Evolutionary conservation across 331 rosid species (phyloP), one percentile per base, ranked within the genome.

Genomic region (Pyracantha coccinea): DNA sequence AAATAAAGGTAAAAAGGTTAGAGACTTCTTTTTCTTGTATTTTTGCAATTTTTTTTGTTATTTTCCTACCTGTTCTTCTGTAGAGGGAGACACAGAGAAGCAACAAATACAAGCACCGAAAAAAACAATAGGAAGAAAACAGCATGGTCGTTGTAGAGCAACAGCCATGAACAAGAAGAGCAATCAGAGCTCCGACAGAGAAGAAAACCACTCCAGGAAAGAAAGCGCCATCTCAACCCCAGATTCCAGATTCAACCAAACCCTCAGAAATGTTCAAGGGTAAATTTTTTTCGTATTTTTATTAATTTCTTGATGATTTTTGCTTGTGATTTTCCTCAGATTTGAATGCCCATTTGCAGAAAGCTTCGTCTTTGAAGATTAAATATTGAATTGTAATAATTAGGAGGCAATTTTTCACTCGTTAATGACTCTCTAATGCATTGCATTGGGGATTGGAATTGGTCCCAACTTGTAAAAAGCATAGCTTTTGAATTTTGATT

Each of bases 211-310:
- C 24, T 85, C 66, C 44, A 72, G n/a, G 59, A 84, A 89, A 83
- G 93, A 85, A 66, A 67, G 76, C 55, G 2, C 92, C 55, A 20
- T 80, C 24, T 82, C 88, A 61, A 79, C 79, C 76, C 77, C 75
- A 2, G 98, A 91, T 75, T 88, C 97, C 28, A 88, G 98, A 80
- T 91, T 93, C 85, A 91, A 82, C 67, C 98, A 93, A 81, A 93
- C 97, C 76, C 96, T 93, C 80, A 77, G 92, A 73, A 91, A 86
- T 87, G 98, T 93, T 62, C 98, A 91, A 88, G 96, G 98, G 97
- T 93, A 82, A 55, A 61, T 44, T 21, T 20, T 4, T 71, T 71
- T 21, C 50, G 54, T 54, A 24, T 68, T 65, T 85, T 71, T 58
- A 58, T 71, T 69, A 58, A 31, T 58, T 16, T 23, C 29, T n/a